A percentile compares a stretch with the other conserved stretches of the same genome.
Conservation (phyloP, 805 yeast species). For the Lipomyces mesembrius region DNA sequence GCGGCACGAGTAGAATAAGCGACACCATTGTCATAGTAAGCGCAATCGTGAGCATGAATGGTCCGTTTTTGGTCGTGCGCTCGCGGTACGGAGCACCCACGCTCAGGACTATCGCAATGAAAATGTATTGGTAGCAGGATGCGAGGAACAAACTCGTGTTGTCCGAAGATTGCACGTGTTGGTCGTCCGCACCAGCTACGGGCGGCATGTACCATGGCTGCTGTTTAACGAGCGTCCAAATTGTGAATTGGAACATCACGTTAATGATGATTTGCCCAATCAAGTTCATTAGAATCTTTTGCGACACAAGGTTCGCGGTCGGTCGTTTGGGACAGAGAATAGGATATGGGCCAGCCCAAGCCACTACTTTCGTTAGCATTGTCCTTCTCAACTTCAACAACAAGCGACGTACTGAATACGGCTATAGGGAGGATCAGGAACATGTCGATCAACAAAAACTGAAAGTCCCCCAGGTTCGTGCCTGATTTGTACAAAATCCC, state of each 20-base stretch:
- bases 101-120: conserved; percentile 80
- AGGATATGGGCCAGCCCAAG: conserved; percentile 87
- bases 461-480: conserved; percentile 94
- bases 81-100: conserved; percentile 94
- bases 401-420: conserved; percentile 54
- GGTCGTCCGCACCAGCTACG: conserved; percentile 68
- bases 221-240: conserved; percentile 65
- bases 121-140: conserved; percentile 86
- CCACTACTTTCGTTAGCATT: conserved; percentile 56
- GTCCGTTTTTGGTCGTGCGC: conserved; percentile 63
- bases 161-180: conserved; percentile 82
- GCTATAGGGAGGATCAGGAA: conserved; percentile 92
- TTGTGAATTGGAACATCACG: conserved; percentile 63
- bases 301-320: conserved; percentile 89
- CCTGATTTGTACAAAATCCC: conserved; percentile 85
- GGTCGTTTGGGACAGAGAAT: conserved; percentile 74
- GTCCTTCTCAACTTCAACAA: not conserved
- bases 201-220: conserved; percentile 68
- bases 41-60: conserved; percentile 68
- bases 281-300: conserved; percentile 82
- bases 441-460: conserved; percentile 90
- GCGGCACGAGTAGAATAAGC: conserved; percentile 58
- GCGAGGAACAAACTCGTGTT: conserved; percentile 82
- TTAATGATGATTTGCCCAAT: conserved; percentile 74
- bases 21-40: conserved; percentile 57